These are phyloP conservation scores for Trametes hirsuta DNA, from an alignment of 1,284 basidiomycete genomes.

Conservation along the genomic window DNA sequence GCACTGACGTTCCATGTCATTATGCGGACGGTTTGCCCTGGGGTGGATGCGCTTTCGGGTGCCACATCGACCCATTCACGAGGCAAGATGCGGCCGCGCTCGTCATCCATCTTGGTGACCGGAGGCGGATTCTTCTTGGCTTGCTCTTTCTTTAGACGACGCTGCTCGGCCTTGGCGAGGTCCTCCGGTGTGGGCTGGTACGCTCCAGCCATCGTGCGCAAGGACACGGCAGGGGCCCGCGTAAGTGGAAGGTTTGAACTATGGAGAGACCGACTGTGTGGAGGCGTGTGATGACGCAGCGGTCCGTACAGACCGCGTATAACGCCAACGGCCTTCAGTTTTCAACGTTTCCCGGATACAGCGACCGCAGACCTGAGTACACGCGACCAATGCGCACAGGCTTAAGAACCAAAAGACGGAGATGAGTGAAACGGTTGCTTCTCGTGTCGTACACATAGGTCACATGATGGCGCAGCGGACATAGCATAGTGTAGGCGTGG, in stretches of 20 bases:
- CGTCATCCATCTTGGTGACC: conserved; percentile 17
- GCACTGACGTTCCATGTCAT: conserved; percentile 80
- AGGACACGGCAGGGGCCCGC: not conserved
- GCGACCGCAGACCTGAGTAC: not conserved
- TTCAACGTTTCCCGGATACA: not conserved
- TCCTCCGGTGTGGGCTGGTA: conserved; percentile 55
- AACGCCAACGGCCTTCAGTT: not conserved
- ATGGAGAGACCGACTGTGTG: not conserved
- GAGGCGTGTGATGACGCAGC: not conserved
- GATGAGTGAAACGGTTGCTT: not conserved
- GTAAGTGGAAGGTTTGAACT: not conserved
- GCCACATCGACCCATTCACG: conserved; percentile 57
- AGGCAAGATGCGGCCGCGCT: conserved; percentile 43
- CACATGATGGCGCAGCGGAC: conserved; percentile 17
- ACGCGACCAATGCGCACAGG: not conserved
- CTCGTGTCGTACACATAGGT: not conserved
- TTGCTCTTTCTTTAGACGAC: conserved; percentile 51
- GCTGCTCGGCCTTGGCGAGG: conserved; percentile 54
- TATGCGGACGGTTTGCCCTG: conserved; percentile 46
- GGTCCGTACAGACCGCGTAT: conserved; percentile 1
- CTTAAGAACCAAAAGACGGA: not conserved
- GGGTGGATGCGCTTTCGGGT: conserved; percentile 13
- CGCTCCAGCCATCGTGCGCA: conserved; percentile 20
- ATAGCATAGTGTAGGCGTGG: not conserved
- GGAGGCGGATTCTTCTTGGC: conserved; percentile 18